Evolutionary conservation across 139 green algal species (phyloP).

Genomic region (Zygnema circumcarinatum): DNA sequence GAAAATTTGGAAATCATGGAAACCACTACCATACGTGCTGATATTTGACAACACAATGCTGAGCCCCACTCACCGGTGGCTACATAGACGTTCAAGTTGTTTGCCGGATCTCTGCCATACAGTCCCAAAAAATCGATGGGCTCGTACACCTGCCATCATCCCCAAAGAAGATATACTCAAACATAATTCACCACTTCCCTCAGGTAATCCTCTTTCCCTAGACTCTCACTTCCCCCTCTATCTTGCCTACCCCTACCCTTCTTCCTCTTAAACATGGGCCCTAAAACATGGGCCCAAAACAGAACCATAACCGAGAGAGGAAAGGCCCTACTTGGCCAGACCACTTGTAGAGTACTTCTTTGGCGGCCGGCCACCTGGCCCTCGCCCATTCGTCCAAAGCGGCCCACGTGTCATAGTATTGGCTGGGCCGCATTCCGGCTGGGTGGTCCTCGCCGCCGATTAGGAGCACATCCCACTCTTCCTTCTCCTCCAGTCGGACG

Average conservation of each 20-base stretch:
- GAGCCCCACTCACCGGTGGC: conserved; percentile 67
- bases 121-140: conserved; percentile 70
- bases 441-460: conserved; percentile 64
- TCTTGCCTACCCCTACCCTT: too few species aligned
- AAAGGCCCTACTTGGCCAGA: conserved; percentile 58
- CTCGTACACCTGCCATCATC: conserved; percentile 70
- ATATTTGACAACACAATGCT: too few species aligned
- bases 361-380: conserved; percentile 60
- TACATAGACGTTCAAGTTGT: conserved; percentile 68
- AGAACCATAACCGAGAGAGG: background rate
- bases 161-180: background rate
- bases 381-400: conserved; percentile 63
- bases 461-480: conserved; percentile 69
- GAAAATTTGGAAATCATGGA: too few species aligned
- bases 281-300: too few species aligned
- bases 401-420: conserved; percentile 69
- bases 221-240: background rate
- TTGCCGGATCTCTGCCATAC: conserved; percentile 70
- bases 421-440: conserved; percentile 38
- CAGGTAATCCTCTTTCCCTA: background rate
- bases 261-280: background rate
- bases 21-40: too few species aligned
- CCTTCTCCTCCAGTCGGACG: conserved; percentile 63
- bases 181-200: background rate
- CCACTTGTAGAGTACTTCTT: conserved; percentile 66